These are phyloP conservation scores for Wickerhamomyces sp. DNA, from an alignment of 1,139 yeast species.

Conservation along the genomic window DNA sequence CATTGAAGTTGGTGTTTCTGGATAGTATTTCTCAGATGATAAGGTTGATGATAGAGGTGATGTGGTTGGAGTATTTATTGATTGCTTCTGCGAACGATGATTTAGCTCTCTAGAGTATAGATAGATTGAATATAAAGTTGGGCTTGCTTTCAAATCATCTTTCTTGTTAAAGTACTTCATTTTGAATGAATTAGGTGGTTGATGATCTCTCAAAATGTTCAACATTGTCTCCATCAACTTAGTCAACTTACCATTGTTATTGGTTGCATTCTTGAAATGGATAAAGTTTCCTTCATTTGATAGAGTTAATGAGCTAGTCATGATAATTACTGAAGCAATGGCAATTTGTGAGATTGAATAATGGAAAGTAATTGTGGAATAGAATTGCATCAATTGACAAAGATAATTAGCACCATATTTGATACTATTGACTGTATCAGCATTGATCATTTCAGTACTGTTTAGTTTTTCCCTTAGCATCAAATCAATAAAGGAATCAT, in stretches of 20 bases:
- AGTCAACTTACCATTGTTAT: conserved; percentile 3
- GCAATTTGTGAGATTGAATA: conserved; percentile 54
- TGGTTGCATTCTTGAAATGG: conserved; percentile 4
- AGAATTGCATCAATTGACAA: conserved; percentile 63
- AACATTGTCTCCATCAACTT: conserved; percentile 8
- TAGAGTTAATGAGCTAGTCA: conserved; percentile 13
- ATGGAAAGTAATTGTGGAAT: conserved; percentile 52
- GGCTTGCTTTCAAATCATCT: conserved; percentile 8
- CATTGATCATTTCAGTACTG: conserved; percentile 12
- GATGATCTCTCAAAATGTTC: conserved; percentile 5
- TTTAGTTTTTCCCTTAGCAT: conserved; percentile 32
- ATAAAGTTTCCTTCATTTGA: conserved; percentile 8
- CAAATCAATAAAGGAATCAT: conserved; percentile 58
- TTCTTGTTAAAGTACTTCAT: conserved; percentile 15
- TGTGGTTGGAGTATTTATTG: neutral
- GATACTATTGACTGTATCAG: conserved; percentile 39
- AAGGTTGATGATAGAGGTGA: conserved; percentile 5
- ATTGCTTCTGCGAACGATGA: neutral
- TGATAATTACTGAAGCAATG: conserved; percentile 39
- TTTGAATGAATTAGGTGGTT: conserved; percentile 18
- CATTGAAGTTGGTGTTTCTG: conserved; percentile 1
- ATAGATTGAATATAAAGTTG: conserved; percentile 8
- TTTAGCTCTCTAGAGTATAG: conserved; percentile 13
- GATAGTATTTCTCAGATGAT: neutral
- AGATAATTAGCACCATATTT: conserved; percentile 53